Conservation (phyloP, 768 basidiomycete species). For the Tricholoma flavovirens region DNA sequence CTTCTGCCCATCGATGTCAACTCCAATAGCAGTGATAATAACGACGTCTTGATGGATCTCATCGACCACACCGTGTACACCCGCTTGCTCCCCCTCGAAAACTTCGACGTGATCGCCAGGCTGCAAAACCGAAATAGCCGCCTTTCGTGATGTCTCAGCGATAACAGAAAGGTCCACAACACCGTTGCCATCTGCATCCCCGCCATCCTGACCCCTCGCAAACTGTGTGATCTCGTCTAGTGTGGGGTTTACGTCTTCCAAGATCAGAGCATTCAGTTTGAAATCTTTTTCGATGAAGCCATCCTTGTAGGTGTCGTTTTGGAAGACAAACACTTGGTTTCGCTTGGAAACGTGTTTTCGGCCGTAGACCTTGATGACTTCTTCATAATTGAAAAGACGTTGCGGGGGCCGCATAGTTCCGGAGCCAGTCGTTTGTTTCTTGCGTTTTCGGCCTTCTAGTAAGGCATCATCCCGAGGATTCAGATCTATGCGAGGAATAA, state of each 20-base stretch:
- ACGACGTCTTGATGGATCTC: slow-evolving; percentile 86
- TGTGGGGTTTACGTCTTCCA: slow-evolving; percentile 91
- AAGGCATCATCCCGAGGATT: slow-evolving; percentile 78
- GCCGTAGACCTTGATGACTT: slow-evolving; percentile 82
- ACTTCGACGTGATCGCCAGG: slow-evolving; percentile 98
- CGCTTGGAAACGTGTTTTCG: slow-evolving; percentile 71
- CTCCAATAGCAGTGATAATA: slow-evolving; percentile 69
- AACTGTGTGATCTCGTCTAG: slow-evolving; percentile 96
- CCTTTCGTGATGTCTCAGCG: slow-evolving; percentile 86
- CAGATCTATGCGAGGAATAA: slow-evolving; percentile 96
- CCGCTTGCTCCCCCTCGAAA: slow-evolving; percentile 93
- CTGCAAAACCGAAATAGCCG: slow-evolving; percentile 90
- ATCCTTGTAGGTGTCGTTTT: slow-evolving; percentile 89
- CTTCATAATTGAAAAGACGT: slow-evolving; percentile 90
- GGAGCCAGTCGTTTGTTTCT: slow-evolving; percentile 49
- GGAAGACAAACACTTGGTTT: slow-evolving; percentile 76
- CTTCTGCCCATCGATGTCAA: slow-evolving; percentile 83
- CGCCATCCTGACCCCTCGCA: slow-evolving; percentile 67
- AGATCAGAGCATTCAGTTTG: slow-evolving; percentile 66
- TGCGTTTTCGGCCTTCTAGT: slow-evolving; percentile 68
- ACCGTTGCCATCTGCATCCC: slow-evolving; percentile 44
- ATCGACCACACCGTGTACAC: slow-evolving; percentile 88
- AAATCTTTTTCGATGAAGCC: slow-evolving; percentile 97
- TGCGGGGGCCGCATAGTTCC: slow-evolving; percentile 80
- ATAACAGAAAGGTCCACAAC: slow-evolving; percentile 87